These are phyloP conservation scores for Musa troglodytarum DNA, from an alignment of 176 grass and related monocot species.

Conservation along the genomic window DNA sequence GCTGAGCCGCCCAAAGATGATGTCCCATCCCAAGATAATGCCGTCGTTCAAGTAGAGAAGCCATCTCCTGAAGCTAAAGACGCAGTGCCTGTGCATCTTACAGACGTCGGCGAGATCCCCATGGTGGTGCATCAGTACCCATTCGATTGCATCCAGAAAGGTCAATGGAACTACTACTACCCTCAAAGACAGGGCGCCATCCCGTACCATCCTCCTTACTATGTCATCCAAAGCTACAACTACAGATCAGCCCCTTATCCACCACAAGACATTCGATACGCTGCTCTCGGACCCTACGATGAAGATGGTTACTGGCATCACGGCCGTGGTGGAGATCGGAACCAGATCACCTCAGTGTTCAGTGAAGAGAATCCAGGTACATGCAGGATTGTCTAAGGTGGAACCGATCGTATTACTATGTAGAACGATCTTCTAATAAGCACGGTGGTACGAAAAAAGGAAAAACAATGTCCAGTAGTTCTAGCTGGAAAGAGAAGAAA, in stretches of 20 bases:
- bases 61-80: conserved; percentile 9
- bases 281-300: conserved; percentile 21
- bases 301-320: conserved; percentile 11
- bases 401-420: conserved; percentile 13
- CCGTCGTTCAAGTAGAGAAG: background rate
- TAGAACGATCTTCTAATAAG: conserved; percentile 16
- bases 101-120: conserved; percentile 24
- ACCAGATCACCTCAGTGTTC: conserved; percentile 61
- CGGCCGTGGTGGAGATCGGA: conserved; percentile 24
- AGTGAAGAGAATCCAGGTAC: conserved; percentile 71
- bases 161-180: conserved; percentile 26
- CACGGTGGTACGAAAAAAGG: background rate
- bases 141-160: conserved; percentile 10
- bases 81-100: background rate
- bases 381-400: conserved; percentile 47
- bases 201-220: conserved; percentile 29
- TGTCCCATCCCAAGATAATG: background rate
- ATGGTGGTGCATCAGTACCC: conserved; percentile 50
- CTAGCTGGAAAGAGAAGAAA: too few species aligned
- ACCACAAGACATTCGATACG: conserved; percentile 28
- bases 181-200: conserved; percentile 16
- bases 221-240: conserved; percentile 33
- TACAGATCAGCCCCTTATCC: conserved; percentile 25
- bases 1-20: conserved; percentile 22
- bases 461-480: conserved; percentile 2